These are phyloP conservation scores for Diaporthe batatas DNA, from an alignment of 2,329 filamentous ascomycete species.

Conservation along the genomic window DNA sequence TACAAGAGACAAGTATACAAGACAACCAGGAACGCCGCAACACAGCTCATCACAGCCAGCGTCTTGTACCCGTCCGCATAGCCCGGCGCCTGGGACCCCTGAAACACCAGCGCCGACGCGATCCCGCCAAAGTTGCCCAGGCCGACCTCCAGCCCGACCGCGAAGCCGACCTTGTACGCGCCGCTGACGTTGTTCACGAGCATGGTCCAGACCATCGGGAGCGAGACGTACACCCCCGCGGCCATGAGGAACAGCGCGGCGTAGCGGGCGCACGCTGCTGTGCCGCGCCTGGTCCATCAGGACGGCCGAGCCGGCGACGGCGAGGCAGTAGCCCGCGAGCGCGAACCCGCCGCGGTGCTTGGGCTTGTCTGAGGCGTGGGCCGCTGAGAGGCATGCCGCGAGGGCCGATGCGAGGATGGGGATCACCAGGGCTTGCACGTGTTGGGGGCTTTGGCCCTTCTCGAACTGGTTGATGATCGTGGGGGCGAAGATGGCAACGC, in stretches of 20 bases:
- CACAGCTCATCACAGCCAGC: constrained; percentile 12
- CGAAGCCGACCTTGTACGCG: constrained; percentile 19
- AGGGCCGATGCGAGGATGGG: constrained; percentile 8
- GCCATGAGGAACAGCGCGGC: constrained; percentile 21
- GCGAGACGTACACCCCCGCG: neutral
- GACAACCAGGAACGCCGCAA: constrained; percentile 8
- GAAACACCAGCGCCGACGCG: constrained; percentile 7
- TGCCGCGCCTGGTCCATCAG: constrained; percentile 11
- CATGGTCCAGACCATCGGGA: constrained; percentile 18
- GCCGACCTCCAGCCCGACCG: constrained; percentile 11
- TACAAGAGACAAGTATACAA: constrained; percentile 5
- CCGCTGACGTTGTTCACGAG: constrained; percentile 21
- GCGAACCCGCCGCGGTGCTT: constrained; percentile 3
- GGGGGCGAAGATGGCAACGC: constrained; percentile 18
- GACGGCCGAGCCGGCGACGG: constrained; percentile 3
- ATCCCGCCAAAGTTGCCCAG: constrained; percentile 20
- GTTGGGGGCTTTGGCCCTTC: neutral
- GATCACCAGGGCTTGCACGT: constrained; percentile 13
- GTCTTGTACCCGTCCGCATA: constrained; percentile 13
- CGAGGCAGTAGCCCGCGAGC: constrained; percentile 12
- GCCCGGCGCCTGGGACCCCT: constrained; percentile 9
- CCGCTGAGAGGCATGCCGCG: constrained; percentile 3
- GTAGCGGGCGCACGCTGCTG: neutral
- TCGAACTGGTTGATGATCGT: constrained; percentile 16
- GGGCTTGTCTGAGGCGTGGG: constrained; percentile 16